Evolutionary conservation across 805 yeast species (phyloP).

Genomic region (Metschnikowia borealis): DNA sequence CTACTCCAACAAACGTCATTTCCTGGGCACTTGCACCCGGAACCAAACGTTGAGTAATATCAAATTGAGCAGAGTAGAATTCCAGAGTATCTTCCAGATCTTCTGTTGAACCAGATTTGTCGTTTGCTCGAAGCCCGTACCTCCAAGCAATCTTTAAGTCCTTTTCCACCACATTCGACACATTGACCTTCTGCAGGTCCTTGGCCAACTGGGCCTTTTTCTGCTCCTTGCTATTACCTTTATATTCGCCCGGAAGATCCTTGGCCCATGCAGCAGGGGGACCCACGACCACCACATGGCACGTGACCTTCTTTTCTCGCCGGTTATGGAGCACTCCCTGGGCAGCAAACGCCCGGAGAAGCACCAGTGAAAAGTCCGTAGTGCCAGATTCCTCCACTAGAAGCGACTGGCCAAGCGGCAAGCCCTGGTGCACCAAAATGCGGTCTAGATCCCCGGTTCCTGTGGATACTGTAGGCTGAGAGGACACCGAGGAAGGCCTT

Average conservation of each 20-base stretch:
- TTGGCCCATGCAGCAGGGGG: constrained; percentile 54
- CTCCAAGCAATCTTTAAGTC: constrained; percentile 94
- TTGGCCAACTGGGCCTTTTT: constrained; percentile 55
- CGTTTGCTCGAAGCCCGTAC: constrained; percentile 48
- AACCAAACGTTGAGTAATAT: constrained; percentile 63
- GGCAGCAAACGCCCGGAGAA: constrained; percentile 65
- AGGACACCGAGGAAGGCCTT: constrained; percentile 71
- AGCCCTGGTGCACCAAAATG: constrained; percentile 73
- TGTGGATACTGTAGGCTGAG: constrained; percentile 74
- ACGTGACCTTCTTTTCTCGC: constrained; percentile 35
- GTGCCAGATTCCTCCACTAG: constrained; percentile 80
- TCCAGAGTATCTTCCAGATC: constrained; percentile 34
- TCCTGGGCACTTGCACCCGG: constrained; percentile 68
- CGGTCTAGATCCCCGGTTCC: constrained; percentile 76
- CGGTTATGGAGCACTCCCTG: constrained; percentile 73
- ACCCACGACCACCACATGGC: constrained; percentile 66
- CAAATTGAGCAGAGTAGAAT: constrained; percentile 64
- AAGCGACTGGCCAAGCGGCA: constrained; percentile 72
- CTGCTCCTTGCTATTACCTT: constrained; percentile 63
- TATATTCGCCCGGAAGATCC: constrained; percentile 73
- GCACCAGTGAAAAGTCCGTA: constrained; percentile 77
- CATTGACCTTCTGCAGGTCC: constrained; percentile 62
- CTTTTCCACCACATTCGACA: constrained; percentile 54
- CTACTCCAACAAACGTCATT: constrained; percentile 49
- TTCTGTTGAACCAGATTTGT: constrained; percentile 4